Evolutionary conservation across 352 stramenopile genomes (phyloP), one percentile per base, ranked within the genome.

Genomic region (Peronospora belbahrii): DNA sequence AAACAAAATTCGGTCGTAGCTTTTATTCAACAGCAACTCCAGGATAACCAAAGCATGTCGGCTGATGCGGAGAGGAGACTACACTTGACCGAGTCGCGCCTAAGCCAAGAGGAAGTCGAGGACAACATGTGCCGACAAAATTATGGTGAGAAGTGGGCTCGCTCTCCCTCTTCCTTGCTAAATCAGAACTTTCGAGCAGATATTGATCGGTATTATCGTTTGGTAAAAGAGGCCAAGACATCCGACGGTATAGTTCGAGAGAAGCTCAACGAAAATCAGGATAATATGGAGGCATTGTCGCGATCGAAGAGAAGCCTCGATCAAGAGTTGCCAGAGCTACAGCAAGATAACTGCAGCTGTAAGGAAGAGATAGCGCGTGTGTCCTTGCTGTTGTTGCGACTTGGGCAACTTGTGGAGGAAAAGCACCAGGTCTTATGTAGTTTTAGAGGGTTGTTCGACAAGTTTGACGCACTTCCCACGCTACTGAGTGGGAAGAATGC

Each of bases 101-200:
- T 89, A 13, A 67, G 53, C 18, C 56, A 74, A 37, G 78, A 89
- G 39, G 74, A 86, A 52, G 28, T 71, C 4, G 74, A 87, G 14
- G 78, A 89, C 44, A 82, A 83, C 14, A 61, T 82, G 11, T 83
- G 74, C 25, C 58, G 70, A 2, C 70, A 78, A 25, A 86, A 84
- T 45, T 89, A 89, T 24, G 73, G 74, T 19, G 58, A 56, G 17
- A 61, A 63, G n/a, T 89, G 78, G 78, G 25, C 55, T 22, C 67
- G 74, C 0, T 72, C 78, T 6, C n/a, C 64, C 32, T 89, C 77
- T 8, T 55, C 58, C 2, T 49, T 59, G 4, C 46, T 89, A 6
- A 83, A 79, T 46, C 59, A 75, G 25, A 67, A 61, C 33, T 85
- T 89, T 46, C 65, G 62, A 23, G 45, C 62, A 11, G 78, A 89